Evolutionary conservation across 768 basidiomycete species (phyloP).

Genomic region (Pulveroboletus sp.): DNA sequence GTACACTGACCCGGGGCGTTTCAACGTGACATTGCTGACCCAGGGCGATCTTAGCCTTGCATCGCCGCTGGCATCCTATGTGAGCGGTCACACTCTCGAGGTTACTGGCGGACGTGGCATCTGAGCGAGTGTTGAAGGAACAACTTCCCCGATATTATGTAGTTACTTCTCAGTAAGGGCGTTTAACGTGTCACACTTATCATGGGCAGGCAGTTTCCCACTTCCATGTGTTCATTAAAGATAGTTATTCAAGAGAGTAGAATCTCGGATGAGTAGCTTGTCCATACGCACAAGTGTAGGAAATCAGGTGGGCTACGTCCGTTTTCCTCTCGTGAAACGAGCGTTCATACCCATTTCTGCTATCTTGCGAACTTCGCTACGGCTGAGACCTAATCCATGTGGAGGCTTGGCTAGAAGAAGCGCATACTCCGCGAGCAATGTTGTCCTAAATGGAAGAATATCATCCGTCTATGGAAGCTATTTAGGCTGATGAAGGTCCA

Average conservation of each 20-base stretch:
- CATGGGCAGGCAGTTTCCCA: not conserved
- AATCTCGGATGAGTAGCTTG: not conserved
- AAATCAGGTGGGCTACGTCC: not conserved
- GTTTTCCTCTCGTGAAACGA: slow-evolving; percentile 13
- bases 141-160: not conserved
- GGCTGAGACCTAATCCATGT: slow-evolving; percentile 61
- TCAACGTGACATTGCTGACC: slow-evolving; percentile 2
- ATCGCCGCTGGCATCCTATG: slow-evolving; percentile 74
- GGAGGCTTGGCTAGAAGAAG: slow-evolving; percentile 70
- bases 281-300: not conserved
- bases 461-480: slow-evolving; percentile 66
- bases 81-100: slow-evolving; percentile 79
- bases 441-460: slow-evolving; percentile 70
- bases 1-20: slow-evolving; percentile 24
- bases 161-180: not conserved
- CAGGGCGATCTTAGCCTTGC: slow-evolving; percentile 47
- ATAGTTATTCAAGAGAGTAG: not conserved
- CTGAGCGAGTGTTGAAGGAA: slow-evolving; percentile 25
- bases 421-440: slow-evolving; percentile 73
- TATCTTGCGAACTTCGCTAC: slow-evolving; percentile 50
- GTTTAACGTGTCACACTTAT: not conserved
- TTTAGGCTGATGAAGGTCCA: not conserved
- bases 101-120: slow-evolving; percentile 81
- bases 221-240: not conserved
- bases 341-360: slow-evolving; percentile 58